Conservation (phyloP, 805 yeast genomes). For the Schizosaccharomyces japonicus region DNA sequence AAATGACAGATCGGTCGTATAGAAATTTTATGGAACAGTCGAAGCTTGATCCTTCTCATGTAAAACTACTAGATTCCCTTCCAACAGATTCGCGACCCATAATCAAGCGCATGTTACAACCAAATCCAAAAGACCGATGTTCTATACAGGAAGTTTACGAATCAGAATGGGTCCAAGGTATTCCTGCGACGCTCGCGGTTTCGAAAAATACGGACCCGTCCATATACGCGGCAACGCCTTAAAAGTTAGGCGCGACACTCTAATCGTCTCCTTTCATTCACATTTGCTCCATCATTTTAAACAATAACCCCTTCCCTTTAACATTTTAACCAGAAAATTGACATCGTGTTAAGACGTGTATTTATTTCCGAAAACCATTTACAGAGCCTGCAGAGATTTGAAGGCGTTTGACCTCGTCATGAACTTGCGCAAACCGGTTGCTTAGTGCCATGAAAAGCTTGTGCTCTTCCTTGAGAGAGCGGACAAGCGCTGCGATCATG, state of each 20-base stretch:
- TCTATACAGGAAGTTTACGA: slow-evolving; percentile 30
- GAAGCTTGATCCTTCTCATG: slow-evolving; percentile 17
- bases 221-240: slow-evolving; percentile 17
- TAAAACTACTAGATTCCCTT: slow-evolving; percentile 52
- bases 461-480: slow-evolving; percentile 31
- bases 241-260: too few species aligned
- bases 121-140: slow-evolving; percentile 35
- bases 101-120: slow-evolving; percentile 37
- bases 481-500: slow-evolving; percentile 8
- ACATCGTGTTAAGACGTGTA: too few species aligned
- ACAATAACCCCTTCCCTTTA: too few species aligned
- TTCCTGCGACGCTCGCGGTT: slow-evolving; percentile 28
- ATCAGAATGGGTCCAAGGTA: slow-evolving; percentile 34
- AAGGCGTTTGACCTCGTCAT: slow-evolving; percentile 21
- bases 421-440: slow-evolving; percentile 45
- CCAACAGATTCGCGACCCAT: slow-evolving; percentile 34
- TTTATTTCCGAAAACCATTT: too few species aligned
- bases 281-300: too few species aligned
- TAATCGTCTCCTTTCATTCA: too few species aligned
- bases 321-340: too few species aligned
- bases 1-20: slow-evolving; percentile 47
- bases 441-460: slow-evolving; percentile 44
- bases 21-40: slow-evolving; percentile 26
- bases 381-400: too few species aligned
- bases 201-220: slow-evolving; percentile 17